Evolutionary conservation across 345 rosid species (phyloP), one percentile per base, ranked within the genome.

Genomic region (Adansonia digitata): DNA sequence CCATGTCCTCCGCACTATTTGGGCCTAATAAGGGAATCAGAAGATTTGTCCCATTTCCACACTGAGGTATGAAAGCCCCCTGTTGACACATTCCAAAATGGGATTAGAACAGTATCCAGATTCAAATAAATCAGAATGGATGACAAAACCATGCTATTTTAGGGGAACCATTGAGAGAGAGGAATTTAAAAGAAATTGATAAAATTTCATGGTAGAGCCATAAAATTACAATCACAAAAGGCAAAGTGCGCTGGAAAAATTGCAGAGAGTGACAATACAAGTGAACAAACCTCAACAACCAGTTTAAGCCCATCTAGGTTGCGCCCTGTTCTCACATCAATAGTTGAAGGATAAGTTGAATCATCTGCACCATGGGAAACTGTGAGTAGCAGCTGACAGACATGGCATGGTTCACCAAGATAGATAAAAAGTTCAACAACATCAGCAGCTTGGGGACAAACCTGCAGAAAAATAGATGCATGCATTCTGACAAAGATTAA

Each of bases 361-460:
- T 90, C 98, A 85, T 95, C 94, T 76, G 93, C 91, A 82, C 99
- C 98, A 70, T 95, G 98, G 11, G 94, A 86, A 72, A 91, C 81
- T 31, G 98, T 88, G 61, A 95, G 83, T 78, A 91, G 94, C 83
- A 93, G 96, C 86, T 95, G 94, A 75, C 98, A 93, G 67, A 90
- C 96, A 81, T 95, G 99, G 82, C 99, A 93, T 76, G 98, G 98
- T 81, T 95, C 98, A 72, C 91, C 83, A 69, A 95, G 96, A 84
- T 90, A 93, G 81, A 95, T 86, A 80, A 91, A 85, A 75, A 91
- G 81, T 78, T 95, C 99, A 80, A 93, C 90, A 78, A 87, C 83
- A 85, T 91, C 99, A 57, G 91, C 86, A 67, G 84, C 93, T 80
- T 91, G 93, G 37, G 91, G 92, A 78, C 92, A 93, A 77, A 95